Evolutionary conservation across 805 yeast species (phyloP).

Genomic region (Myxozyma vanderwaltii): DNA sequence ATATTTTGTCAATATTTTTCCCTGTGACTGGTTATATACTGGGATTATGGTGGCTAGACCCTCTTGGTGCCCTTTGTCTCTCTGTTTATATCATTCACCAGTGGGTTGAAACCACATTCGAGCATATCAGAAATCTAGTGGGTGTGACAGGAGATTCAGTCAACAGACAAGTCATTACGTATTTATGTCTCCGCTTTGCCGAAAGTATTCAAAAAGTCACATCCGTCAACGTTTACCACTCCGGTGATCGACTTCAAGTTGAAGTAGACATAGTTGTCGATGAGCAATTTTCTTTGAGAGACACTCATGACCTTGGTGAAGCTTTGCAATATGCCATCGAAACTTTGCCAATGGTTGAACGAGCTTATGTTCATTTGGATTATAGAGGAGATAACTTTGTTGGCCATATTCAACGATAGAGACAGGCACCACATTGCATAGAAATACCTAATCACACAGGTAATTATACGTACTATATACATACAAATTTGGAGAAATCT

Average conservation of each 20-base stretch:
- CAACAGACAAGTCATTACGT: slow-evolving; percentile 58
- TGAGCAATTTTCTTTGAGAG: slow-evolving; percentile 51
- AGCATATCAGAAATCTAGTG: slow-evolving; percentile 62
- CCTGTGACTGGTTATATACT: slow-evolving; percentile 60
- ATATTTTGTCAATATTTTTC: slow-evolving; percentile 61
- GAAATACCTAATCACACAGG: too few relatives aligned
- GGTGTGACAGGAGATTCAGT: slow-evolving; percentile 59
- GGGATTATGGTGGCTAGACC: slow-evolving; percentile 54
- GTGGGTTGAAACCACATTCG: slow-evolving; percentile 58
- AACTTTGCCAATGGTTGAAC: slow-evolving; percentile 62
- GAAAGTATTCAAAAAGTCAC: slow-evolving; percentile 58
- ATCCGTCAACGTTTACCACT: slow-evolving; percentile 60
- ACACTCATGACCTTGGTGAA: slow-evolving; percentile 68
- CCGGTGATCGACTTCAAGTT: slow-evolving; percentile 64
- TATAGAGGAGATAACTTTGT: slow-evolving; percentile 45
- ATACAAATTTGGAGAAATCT: too few relatives aligned
- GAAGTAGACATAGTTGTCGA: slow-evolving; percentile 64
- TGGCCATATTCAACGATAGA: slow-evolving; percentile 40
- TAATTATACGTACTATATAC: too few relatives aligned
- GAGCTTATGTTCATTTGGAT: slow-evolving; percentile 69
- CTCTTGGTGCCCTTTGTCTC: slow-evolving; percentile 58
- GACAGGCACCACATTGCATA: too few relatives aligned
- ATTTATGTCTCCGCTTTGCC: slow-evolving; percentile 60
- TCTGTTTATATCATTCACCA: slow-evolving; percentile 56
- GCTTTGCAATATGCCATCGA: slow-evolving; percentile 68